Evolutionary conservation across 176 grass and related monocot species (phyloP).

Genomic region (Rhynchospora tenuis): DNA sequence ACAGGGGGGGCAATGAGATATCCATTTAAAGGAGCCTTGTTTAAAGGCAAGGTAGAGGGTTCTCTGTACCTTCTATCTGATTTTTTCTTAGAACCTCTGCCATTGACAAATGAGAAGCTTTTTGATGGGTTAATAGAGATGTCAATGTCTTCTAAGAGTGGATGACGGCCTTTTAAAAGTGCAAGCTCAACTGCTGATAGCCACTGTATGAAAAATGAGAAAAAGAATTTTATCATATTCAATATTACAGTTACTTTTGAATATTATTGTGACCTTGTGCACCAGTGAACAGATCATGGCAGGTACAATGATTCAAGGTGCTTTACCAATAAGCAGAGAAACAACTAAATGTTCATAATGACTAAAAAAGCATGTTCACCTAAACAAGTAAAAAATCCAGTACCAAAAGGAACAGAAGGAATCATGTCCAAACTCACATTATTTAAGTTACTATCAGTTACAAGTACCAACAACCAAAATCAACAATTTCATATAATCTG

Average conservation of each 20-base stretch:
- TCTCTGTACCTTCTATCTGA: background rate
- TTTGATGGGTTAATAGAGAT: constrained; percentile 80
- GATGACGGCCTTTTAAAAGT: constrained; percentile 92
- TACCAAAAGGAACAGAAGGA: background rate
- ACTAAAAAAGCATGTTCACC: background rate
- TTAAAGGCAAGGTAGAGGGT: constrained; percentile 4
- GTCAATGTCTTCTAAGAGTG: constrained; percentile 87
- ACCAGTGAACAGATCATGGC: background rate
- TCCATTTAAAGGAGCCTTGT: constrained; percentile 9
- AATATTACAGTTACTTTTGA: constrained; percentile 3
- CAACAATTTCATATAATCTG: background rate
- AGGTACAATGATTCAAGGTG: background rate
- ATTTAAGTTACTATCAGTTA: background rate
- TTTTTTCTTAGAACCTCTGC: constrained; percentile 2
- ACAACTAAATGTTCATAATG: background rate
- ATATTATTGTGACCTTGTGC: background rate
- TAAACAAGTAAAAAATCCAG: background rate
- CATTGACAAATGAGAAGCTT: constrained; percentile 52
- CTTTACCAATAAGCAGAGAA: background rate
- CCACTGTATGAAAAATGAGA: constrained; percentile 60
- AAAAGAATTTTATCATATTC: constrained; percentile 20
- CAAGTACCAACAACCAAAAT: constrained; percentile 18
- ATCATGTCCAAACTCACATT: background rate
- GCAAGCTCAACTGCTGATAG: constrained; percentile 84
- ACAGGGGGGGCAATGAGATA: constrained; percentile 42